phyloP scores from a whole-genome alignment of 164 flowering plant species.

The Cinnamomum chago region DNA sequence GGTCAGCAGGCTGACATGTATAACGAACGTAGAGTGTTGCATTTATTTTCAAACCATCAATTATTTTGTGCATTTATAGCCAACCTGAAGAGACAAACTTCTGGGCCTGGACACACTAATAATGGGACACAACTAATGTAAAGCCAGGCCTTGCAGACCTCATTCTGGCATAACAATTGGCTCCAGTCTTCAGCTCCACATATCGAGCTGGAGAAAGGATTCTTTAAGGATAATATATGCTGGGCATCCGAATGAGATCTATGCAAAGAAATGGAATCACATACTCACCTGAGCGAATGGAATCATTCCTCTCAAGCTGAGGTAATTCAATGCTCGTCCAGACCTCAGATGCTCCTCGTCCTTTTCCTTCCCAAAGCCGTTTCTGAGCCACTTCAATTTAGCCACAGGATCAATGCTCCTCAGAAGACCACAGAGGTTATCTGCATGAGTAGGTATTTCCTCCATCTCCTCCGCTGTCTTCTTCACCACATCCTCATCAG shows the following conservation, averaged over 20 bases:
- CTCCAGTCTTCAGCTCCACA: background rate
- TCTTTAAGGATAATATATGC: background rate
- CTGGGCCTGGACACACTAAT: too few relatives aligned
- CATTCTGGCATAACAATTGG: too few relatives aligned
- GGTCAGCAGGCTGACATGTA: too few relatives aligned
- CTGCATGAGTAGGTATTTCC: background rate
- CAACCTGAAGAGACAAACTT: background rate
- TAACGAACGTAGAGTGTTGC: background rate
- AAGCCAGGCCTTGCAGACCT: too few relatives aligned
- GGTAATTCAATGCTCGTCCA: slow-evolving; percentile 17
- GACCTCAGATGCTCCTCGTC: slow-evolving; percentile 30
- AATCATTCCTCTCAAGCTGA: slow-evolving; percentile 21
- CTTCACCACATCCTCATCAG: slow-evolving; percentile 36
- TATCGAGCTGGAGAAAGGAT: background rate
- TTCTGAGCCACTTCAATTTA: slow-evolving; percentile 46
- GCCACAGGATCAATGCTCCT: slow-evolving; percentile 35
- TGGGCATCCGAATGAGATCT: background rate
- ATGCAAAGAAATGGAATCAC: background rate
- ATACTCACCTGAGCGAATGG: slow-evolving; percentile 44
- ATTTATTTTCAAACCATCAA: background rate
- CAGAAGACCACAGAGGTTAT: slow-evolving; percentile 13
- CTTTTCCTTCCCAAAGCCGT: slow-evolving; percentile 39
- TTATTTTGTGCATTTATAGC: background rate
- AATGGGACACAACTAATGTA: background rate
- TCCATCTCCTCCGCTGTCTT: slow-evolving; percentile 10